Base-by-base conservation (phyloP, 352 stramenopile species). In the Pythium brachiatum region DNA sequence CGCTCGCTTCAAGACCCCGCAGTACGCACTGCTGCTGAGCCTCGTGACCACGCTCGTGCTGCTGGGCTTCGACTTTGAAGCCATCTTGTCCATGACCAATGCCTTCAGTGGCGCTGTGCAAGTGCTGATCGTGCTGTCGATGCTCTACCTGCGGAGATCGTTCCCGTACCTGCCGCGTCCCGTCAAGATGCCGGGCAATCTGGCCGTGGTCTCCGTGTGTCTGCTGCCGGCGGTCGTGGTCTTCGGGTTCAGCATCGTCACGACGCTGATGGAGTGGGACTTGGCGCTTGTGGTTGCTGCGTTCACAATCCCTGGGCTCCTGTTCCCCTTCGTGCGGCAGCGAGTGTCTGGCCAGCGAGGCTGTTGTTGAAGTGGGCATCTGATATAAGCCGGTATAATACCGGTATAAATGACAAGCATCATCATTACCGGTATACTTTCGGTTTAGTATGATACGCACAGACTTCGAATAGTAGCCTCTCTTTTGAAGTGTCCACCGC, bases 101-200 rank as follows among this genome's bases (percentile, higher is more conserved):
- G 79, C 90, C 15, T 80, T 93, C 36, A 94, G 90, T 64, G 70
- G 74, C 27, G 62, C 86, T 39, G 62, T 73, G 15, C 70, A 95
- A 47, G 44, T 96, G 13, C 68, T 96, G 36, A 83, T 96, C 36
- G 90, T 95, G 60, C 62, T 70, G 20, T 78, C 88, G 7, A 95
- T 94, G 75, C 58, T 97, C 29, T 79, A 91, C 57, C 79, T 97
- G 1, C 76, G 90, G 8, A 60, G 82, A 7, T 72, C 54, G 39
- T 58, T 73, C 20, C 66, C 70, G 21, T 62, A 83, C 56, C 60
- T 88, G 44, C 54, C 70, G 47, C 65, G 80, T 12, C 76, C 78
- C n/a, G 75, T 48, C 6, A 48, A 51, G 39, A 39, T 71, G 1
- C 68, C 68, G 0, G 68, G 68, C 1, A 31, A 34, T 18, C 8